Evolutionary conservation across 495 filamentous ascomycete species (phyloP).

Genomic region (Achaetomiella virescens): DNA sequence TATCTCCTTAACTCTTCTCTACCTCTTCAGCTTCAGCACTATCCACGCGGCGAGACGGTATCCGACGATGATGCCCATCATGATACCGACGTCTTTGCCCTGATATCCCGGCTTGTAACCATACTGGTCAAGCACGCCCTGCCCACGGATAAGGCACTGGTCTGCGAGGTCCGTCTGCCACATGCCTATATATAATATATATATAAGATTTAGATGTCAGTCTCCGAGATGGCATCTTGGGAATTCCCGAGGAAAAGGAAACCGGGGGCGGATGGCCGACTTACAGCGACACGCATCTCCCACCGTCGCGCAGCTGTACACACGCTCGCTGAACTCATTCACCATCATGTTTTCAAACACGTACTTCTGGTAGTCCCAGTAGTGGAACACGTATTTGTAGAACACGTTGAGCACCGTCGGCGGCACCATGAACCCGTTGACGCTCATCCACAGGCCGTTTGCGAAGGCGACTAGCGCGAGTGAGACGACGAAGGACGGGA

Average conservation of each 20-base stretch:
- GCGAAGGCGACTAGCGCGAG: constrained; percentile 73
- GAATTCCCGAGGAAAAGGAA: not conserved
- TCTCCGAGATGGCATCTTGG: not conserved
- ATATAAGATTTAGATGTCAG: constrained; percentile 1
- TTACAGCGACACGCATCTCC: constrained; percentile 48
- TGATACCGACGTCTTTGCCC: constrained; percentile 68
- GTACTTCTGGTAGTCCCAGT: constrained; percentile 78
- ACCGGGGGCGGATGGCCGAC: not conserved
- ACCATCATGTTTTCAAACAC: constrained; percentile 91
- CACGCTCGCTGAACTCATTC: constrained; percentile 64
- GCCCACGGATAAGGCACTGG: constrained; percentile 62
- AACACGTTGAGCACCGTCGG: constrained; percentile 68
- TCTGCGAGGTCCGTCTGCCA: constrained; percentile 55
- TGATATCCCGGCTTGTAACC: constrained; percentile 57
- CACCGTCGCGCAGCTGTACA: constrained; percentile 49
- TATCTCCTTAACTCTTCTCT: not conserved
- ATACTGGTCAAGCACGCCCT: constrained; percentile 59
- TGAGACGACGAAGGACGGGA: constrained; percentile 71
- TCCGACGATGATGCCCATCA: constrained; percentile 64
- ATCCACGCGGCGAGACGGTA: constrained; percentile 57
- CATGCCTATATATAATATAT: constrained; percentile 49
- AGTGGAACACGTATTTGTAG: constrained; percentile 78
- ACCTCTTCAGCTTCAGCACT: constrained; percentile 32
- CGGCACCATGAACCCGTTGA: constrained; percentile 72
- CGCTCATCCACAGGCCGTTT: constrained; percentile 83